Percentiles rank a stretch among this genome's conserved stretches.
Evolutionary conservation across 2,329 filamentous ascomycete species (phyloP).

Genomic region (Tolypocladium cylindrosporum): DNA sequence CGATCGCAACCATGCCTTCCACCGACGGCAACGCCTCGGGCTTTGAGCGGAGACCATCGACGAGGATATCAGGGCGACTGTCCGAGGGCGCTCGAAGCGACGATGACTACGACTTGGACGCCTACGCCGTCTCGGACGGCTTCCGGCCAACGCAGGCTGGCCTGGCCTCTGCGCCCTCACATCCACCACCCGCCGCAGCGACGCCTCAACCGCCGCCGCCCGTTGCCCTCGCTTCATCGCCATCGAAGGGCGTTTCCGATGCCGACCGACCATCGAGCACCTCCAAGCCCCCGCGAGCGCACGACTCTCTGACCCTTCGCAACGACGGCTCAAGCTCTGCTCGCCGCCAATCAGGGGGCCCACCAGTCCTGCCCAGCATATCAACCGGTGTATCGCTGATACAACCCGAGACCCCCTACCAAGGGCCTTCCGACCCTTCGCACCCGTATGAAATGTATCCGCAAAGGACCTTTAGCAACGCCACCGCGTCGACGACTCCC

Average conservation of each 20-base stretch:
- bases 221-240: constrained; percentile 8
- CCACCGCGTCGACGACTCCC: constrained; percentile 57
- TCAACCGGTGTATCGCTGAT: constrained; percentile 28
- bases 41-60: constrained; percentile 32
- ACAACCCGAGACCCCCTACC: constrained; percentile 53
- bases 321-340: constrained; percentile 35
- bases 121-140: constrained; percentile 42
- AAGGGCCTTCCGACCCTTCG: constrained; percentile 62
- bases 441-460: constrained; percentile 81
- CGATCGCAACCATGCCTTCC: constrained; percentile 27
- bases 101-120: constrained; percentile 39
- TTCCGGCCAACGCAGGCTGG: constrained; percentile 1
- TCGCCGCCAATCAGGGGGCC: constrained; percentile 2
- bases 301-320: constrained; percentile 40
- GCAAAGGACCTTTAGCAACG: constrained; percentile 59
- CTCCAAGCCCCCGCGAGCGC: constrained; percentile 38
- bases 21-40: constrained; percentile 26
- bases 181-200: constrained; percentile 9
- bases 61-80: constrained; percentile 28
- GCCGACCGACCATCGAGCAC: constrained; percentile 41
- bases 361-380: constrained; percentile 9
- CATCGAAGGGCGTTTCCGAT: constrained; percentile 12
- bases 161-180: constrained; percentile 10
- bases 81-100: constrained; percentile 19
- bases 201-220: constrained; percentile 10